phyloP scores from a whole-genome alignment of 768 basidiomycete species.

The Russula virescens region DNA sequence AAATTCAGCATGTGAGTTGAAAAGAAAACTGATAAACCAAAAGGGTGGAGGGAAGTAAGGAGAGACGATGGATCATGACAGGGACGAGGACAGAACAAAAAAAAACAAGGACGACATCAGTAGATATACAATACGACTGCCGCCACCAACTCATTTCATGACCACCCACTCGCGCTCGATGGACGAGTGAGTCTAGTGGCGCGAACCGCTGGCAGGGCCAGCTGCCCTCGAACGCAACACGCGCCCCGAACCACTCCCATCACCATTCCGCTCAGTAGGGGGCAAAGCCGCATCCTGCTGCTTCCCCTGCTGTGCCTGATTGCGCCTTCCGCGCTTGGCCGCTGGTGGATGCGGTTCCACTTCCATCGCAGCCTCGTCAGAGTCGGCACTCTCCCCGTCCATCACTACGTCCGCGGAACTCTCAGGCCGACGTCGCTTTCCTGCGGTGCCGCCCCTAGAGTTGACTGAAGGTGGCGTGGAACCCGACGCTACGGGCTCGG shows the following conservation, averaged over 20 bases:
- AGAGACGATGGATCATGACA: not conserved
- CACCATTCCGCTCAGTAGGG: not conserved
- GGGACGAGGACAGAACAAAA: not conserved
- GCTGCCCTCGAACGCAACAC: slow-evolving; percentile 10
- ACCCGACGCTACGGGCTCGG: no score
- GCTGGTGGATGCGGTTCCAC: not conserved
- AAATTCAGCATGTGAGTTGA: not conserved
- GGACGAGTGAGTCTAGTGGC: not conserved
- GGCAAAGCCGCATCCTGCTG: not conserved
- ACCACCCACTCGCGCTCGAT: not conserved
- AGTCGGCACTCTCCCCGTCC: no score
- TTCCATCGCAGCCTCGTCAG: no score
- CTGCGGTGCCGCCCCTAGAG: no score
- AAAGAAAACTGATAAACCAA: not conserved
- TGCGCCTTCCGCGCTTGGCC: slow-evolving; percentile 9
- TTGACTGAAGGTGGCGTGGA: no score
- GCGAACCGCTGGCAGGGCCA: not conserved
- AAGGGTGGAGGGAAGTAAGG: not conserved
- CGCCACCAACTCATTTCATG: no score
- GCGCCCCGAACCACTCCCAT: not conserved
- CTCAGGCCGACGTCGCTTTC: no score
- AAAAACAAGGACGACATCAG: not conserved
- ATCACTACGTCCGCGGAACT: no score
- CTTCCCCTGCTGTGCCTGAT: not conserved
- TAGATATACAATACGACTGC: not conserved